Evolutionary conservation across 2,329 filamentous ascomycete genomes (phyloP).

Genomic region (Pseudogymnoascus sp.): DNA sequence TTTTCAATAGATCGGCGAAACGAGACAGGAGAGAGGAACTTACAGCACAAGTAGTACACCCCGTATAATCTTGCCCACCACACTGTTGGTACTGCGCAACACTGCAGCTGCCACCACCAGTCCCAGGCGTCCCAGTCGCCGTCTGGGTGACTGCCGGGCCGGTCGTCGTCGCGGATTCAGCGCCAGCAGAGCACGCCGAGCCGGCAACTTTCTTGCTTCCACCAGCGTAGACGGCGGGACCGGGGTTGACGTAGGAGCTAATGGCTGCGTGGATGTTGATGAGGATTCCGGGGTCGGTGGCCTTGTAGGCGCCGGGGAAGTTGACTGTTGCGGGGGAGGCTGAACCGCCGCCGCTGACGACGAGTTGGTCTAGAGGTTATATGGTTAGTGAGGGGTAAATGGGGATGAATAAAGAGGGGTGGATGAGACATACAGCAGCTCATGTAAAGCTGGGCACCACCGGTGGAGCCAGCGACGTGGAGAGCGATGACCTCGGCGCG

Average conservation of each 20-base stretch:
- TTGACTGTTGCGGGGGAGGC: slow-evolving; percentile 36
- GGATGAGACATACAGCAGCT: slow-evolving; percentile 27
- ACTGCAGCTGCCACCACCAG: slow-evolving; percentile 8
- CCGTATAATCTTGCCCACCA: slow-evolving; percentile 13
- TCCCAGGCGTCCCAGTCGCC: not conserved
- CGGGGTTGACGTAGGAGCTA: slow-evolving; percentile 32
- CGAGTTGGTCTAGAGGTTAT: slow-evolving; percentile 33
- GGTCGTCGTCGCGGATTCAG: slow-evolving; percentile 13
- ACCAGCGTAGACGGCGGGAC: slow-evolving; percentile 27
- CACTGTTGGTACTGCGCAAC: slow-evolving; percentile 16
- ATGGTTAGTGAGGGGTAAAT: slow-evolving; percentile 37
- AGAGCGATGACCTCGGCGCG: slow-evolving; percentile 27
- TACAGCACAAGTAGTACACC: slow-evolving; percentile 14
- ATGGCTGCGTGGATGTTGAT: slow-evolving; percentile 24
- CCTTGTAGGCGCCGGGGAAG: slow-evolving; percentile 12
- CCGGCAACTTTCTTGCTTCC: slow-evolving; percentile 15
- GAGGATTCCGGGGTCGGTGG: slow-evolving; percentile 14
- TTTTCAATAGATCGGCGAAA: not conserved
- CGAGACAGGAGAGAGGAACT: not conserved
- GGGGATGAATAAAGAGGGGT: slow-evolving; percentile 32
- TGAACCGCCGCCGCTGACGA: slow-evolving; percentile 36
- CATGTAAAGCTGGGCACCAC: slow-evolving; percentile 42
- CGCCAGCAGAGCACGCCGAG: slow-evolving; percentile 12
- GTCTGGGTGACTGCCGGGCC: not conserved
- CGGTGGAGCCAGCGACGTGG: slow-evolving; percentile 21